Conservation (phyloP, 2,329 filamentous ascomycete genomes). For the Xylaria hypoxylon region DNA sequence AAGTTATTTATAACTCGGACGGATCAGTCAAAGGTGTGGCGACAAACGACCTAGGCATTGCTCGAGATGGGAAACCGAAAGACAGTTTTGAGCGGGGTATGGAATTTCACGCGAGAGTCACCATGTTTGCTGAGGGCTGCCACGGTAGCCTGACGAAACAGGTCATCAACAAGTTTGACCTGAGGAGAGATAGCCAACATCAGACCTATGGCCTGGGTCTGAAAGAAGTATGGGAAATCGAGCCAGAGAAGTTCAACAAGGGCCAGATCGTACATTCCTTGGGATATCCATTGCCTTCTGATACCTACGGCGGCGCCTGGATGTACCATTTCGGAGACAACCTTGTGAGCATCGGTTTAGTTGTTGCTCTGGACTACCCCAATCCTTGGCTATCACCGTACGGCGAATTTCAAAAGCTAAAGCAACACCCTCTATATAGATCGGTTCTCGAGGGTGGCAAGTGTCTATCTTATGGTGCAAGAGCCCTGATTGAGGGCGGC, state of each 20-base stretch:
- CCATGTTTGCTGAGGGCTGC: constrained; percentile 93
- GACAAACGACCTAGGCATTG: constrained; percentile 92
- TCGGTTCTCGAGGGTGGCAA: constrained; percentile 93
- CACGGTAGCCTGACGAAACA: constrained; percentile 96
- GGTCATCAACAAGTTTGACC: constrained; percentile 91
- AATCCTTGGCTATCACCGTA: constrained; percentile 98
- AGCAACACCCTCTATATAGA: constrained; percentile 93
- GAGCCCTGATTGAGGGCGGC: constrained; percentile 91
- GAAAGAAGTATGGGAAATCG: constrained; percentile 98
- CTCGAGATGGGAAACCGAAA: constrained; percentile 84
- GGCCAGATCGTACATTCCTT: constrained; percentile 89
- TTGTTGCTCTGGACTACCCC: constrained; percentile 92
- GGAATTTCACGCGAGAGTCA: constrained; percentile 95
- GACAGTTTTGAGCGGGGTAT: constrained; percentile 95
- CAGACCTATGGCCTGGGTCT: constrained; percentile 96
- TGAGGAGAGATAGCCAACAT: constrained; percentile 87
- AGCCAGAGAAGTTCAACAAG: constrained; percentile 90
- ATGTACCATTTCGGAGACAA: constrained; percentile 99
- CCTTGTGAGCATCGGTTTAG: constrained; percentile 89
- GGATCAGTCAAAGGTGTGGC: constrained; percentile 93
- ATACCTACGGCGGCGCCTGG: constrained; percentile 98
- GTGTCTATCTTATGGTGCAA: constrained; percentile 95
- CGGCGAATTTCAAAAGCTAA: constrained; percentile 97
- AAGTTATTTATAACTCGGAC: constrained; percentile 87
- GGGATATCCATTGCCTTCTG: constrained; percentile 87